Evolutionary conservation across 2,329 filamentous ascomycete genomes (phyloP).

Genomic region (Ophiostoma fasciatum): DNA sequence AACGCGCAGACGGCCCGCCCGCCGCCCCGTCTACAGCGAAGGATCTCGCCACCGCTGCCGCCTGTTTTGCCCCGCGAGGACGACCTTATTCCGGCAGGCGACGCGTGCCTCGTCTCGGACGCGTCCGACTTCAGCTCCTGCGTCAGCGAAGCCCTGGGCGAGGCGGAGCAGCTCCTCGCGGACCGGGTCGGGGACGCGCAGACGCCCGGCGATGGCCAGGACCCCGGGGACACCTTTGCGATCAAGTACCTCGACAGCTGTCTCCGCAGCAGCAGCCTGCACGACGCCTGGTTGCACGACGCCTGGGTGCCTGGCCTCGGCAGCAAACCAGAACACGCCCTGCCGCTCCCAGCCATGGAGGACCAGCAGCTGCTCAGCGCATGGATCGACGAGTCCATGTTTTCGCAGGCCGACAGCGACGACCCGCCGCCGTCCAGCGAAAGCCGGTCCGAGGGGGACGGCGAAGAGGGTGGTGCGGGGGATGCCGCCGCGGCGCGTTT

Average conservation of each 20-base stretch:
- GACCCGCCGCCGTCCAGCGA: no score
- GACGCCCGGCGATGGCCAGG: no score
- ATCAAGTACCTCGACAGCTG: no score
- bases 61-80: not conserved
- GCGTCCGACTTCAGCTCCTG: constrained; percentile 9
- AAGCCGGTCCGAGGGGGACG: no score
- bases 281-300: no score
- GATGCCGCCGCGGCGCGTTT: no score
- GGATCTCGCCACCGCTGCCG: constrained; percentile 7
- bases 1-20: not conserved
- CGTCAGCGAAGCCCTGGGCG: constrained; percentile 5
- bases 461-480: no score
- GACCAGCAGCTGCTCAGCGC: not conserved
- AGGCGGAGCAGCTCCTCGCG: constrained; percentile 1
- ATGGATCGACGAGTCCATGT: not conserved
- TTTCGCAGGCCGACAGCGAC: not conserved
- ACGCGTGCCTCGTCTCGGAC: constrained; percentile 6
- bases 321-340: not conserved
- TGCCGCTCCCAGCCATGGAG: not conserved
- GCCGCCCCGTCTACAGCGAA: constrained; percentile 1
- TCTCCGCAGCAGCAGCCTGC: no score
- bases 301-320: no score
- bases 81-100: constrained; percentile 3
- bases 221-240: no score
- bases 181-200: not conserved